A percentile compares a stretch with the other conserved stretches of the same genome.
Evolutionary conservation across 2,329 filamentous ascomycete genomes (phyloP).

Genomic region (Fusarium equiseti): DNA sequence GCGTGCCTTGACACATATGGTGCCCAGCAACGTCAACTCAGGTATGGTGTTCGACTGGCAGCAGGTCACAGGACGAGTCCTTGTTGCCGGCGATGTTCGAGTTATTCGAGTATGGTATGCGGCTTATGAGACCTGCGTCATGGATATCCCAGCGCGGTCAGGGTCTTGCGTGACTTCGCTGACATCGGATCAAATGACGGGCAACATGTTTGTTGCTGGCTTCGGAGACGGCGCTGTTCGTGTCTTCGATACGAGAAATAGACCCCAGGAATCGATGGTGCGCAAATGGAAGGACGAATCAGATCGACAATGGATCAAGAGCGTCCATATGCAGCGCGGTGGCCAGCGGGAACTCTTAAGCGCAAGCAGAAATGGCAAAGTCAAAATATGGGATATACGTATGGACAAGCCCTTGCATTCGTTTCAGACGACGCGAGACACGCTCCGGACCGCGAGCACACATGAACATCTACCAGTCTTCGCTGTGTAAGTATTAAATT

Average conservation of each 20-base stretch:
- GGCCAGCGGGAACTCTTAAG: constrained; percentile 91
- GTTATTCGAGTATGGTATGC: constrained; percentile 98
- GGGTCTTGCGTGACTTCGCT: constrained; percentile 95
- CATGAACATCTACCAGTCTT: constrained; percentile 98
- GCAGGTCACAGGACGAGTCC: constrained; percentile 91
- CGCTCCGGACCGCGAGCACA: constrained; percentile 86
- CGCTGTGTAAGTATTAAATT: constrained; percentile 76
- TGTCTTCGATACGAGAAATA: constrained; percentile 90
- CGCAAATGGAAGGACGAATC: constrained; percentile 95
- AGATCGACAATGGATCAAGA: constrained; percentile 91
- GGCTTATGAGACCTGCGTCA: constrained; percentile 89
- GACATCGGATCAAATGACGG: constrained; percentile 97
- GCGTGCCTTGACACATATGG: constrained; percentile 91
- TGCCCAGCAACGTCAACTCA: constrained; percentile 92
- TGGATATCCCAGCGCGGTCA: constrained; percentile 93
- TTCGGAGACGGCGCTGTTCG: constrained; percentile 96
- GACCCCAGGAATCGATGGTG: constrained; percentile 90
- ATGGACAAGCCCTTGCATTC: constrained; percentile 82
- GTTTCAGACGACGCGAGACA: constrained; percentile 80
- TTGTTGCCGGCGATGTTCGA: constrained; percentile 96
- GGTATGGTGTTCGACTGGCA: constrained; percentile 99
- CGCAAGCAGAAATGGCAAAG: constrained; percentile 90
- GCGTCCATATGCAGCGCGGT: constrained; percentile 95
- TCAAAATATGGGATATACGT: constrained; percentile 95
- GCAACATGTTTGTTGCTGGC: constrained; percentile 93